Evolutionary conservation across 805 yeast species (phyloP).

Genomic region (Saccharomyces jurei): DNA sequence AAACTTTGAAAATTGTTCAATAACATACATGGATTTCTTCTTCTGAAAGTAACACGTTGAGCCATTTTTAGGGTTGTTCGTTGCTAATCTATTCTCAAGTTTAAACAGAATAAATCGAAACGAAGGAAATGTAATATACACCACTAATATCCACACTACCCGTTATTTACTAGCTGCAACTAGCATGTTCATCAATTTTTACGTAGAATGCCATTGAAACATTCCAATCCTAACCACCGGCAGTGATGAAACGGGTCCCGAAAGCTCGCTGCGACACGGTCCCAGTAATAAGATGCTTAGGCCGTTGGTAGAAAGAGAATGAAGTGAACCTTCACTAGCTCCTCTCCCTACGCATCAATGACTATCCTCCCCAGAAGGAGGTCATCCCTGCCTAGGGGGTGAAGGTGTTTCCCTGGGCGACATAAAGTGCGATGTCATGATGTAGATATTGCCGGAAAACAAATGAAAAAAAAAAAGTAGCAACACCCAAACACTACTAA

Average conservation of each 20-base stretch:
- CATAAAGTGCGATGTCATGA: too few species aligned
- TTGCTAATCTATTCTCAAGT: slow-evolving; percentile 5
- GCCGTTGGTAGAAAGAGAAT: not conserved
- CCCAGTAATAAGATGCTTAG: not conserved
- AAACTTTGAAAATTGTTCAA: not conserved
- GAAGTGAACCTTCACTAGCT: not conserved
- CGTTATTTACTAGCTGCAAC: not conserved
- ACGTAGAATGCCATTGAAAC: not conserved
- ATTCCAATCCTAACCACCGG: not conserved
- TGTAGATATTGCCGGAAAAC: too few species aligned
- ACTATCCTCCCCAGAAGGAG: not conserved
- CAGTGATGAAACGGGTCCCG: not conserved
- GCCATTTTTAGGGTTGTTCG: slow-evolving; percentile 61
- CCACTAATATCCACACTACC: not conserved
- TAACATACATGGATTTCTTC: slow-evolving; percentile 96
- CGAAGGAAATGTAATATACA: not conserved
- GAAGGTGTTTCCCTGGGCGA: not conserved
- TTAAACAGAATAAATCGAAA: not conserved
- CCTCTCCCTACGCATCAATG: not conserved
- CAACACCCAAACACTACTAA: not conserved
- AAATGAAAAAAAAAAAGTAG: not conserved
- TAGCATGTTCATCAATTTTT: not conserved
- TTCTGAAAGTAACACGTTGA: slow-evolving; percentile 98
- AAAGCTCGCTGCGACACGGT: not conserved
- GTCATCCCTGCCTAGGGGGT: not conserved